Evolutionary conservation across 2,329 filamentous ascomycete species (phyloP).

Genomic region (Ceratocystis albifundus): DNA sequence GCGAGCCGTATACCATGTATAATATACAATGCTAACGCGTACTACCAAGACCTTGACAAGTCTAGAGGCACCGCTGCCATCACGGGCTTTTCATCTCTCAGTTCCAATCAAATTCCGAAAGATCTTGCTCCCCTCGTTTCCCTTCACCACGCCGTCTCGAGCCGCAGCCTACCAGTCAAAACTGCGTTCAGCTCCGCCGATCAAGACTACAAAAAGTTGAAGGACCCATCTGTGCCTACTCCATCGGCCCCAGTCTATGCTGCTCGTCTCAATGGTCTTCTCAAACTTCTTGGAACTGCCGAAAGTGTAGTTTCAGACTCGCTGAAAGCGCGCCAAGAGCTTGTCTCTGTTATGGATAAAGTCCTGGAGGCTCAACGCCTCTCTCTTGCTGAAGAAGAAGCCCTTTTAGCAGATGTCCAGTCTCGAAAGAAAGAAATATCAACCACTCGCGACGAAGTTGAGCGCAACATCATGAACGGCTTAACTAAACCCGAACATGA

Average conservation of each 20-base stretch:
- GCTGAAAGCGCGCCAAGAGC: constrained; percentile 67
- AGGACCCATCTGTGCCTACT: constrained; percentile 53
- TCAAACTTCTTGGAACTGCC: constrained; percentile 77
- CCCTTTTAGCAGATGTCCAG: constrained; percentile 50
- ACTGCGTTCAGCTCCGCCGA: constrained; percentile 59
- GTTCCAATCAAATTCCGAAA: constrained; percentile 50
- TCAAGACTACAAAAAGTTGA: constrained; percentile 73
- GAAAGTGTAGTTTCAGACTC: constrained; percentile 82
- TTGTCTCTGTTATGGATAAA: constrained; percentile 73
- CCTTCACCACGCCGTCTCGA: constrained; percentile 61
- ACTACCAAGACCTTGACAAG: constrained; percentile 48
- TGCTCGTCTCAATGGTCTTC: constrained; percentile 74
- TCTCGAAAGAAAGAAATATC: constrained; percentile 63
- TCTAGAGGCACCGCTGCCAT: constrained; percentile 40
- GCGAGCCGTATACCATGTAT: not conserved
- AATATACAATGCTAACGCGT: not conserved
- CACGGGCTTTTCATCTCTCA: constrained; percentile 42
- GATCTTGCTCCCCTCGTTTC: constrained; percentile 69
- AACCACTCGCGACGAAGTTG: constrained; percentile 73
- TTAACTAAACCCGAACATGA: constrained; percentile 49
- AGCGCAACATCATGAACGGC: constrained; percentile 80
- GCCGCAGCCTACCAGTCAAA: constrained; percentile 57
- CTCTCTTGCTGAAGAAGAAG: constrained; percentile 58
- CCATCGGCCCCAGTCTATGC: constrained; percentile 85
- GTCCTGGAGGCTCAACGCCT: constrained; percentile 62